These are phyloP conservation scores for Arthrobotrys entomopaga DNA, from an alignment of 2,329 filamentous ascomycete species.

Conservation along the genomic window DNA sequence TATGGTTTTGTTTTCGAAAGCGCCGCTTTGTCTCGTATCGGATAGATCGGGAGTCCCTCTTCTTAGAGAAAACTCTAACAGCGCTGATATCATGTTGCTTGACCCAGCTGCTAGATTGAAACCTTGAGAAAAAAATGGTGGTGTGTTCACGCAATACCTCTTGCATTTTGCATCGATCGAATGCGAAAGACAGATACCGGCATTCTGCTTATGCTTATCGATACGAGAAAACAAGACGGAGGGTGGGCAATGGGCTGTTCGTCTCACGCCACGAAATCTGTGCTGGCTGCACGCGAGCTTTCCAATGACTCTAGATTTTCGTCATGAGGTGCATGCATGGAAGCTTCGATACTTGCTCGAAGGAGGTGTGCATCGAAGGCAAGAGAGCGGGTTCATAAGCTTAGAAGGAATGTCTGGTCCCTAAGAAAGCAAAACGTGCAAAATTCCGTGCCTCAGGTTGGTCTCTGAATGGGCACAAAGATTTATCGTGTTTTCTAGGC, in stretches of 20 bases:
- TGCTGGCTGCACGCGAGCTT: conserved; percentile 28
- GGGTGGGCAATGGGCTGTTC: conserved; percentile 11
- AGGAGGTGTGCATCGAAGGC: conserved; percentile 10
- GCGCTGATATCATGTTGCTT: conserved; percentile 7
- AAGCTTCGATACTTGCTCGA: conserved; percentile 13
- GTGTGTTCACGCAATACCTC: background rate
- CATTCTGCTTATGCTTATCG: background rate
- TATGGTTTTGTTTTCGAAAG: background rate
- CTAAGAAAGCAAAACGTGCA: conserved; percentile 49
- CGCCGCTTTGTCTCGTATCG: conserved; percentile 7
- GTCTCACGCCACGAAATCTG: conserved; percentile 12
- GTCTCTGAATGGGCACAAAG: conserved; percentile 10
- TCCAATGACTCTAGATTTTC: conserved; percentile 17
- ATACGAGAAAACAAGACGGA: background rate
- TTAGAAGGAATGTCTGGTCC: conserved; percentile 38
- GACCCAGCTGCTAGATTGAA: background rate
- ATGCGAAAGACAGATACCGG: background rate
- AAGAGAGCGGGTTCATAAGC: conserved; percentile 37
- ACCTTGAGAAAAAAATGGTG: background rate
- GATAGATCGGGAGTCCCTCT: background rate
- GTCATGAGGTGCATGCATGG: conserved; percentile 33
- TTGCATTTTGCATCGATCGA: conserved; percentile 7
- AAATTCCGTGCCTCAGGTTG: conserved; percentile 53
- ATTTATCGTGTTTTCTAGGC: conserved; percentile 1
- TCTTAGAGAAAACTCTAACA: background rate